A percentile compares a stretch with the other conserved stretches of the same genome.
Evolutionary conservation across 768 basidiomycete genomes (phyloP).

Genomic region (Boletus tylopilopsis): DNA sequence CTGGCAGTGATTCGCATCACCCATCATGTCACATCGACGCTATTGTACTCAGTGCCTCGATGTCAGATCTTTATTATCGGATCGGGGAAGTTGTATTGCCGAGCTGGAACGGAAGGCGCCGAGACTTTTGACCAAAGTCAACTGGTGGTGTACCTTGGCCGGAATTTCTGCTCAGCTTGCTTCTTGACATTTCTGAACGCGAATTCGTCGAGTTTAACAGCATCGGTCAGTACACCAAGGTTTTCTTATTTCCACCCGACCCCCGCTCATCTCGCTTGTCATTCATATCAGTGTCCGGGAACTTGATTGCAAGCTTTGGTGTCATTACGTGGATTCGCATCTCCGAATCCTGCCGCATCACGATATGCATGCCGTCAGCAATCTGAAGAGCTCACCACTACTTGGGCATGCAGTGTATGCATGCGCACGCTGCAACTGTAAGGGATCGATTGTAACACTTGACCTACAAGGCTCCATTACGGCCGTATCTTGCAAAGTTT

Average conservation of each 20-base stretch:
- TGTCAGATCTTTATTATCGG: slow-evolving; percentile 59
- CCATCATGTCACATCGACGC: slow-evolving; percentile 36
- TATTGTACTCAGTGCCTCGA: slow-evolving; percentile 41
- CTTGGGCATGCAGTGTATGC: slow-evolving; percentile 13
- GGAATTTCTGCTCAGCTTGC: slow-evolving; percentile 56
- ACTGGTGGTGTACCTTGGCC: slow-evolving; percentile 29
- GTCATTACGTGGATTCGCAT: slow-evolving; percentile 36
- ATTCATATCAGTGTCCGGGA: slow-evolving; percentile 17
- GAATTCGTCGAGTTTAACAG: slow-evolving; percentile 44
- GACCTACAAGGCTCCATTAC: slow-evolving; percentile 57
- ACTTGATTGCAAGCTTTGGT: slow-evolving; percentile 30
- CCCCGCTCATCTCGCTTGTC: slow-evolving; percentile 13
- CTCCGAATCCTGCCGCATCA: slow-evolving; percentile 23
- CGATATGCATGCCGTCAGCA: slow-evolving; percentile 5
- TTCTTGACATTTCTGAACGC: slow-evolving; percentile 58
- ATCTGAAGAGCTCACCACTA: slow-evolving; percentile 5
- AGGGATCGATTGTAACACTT: slow-evolving; percentile 40
- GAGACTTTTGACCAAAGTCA: slow-evolving; percentile 35
- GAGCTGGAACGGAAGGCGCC: slow-evolving; percentile 48
- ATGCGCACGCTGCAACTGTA: slow-evolving; percentile 31
- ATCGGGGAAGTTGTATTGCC: slow-evolving; percentile 45
- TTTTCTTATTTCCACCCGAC: slow-evolving; percentile 22
- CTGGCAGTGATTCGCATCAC: slow-evolving; percentile 46
- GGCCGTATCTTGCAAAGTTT: slow-evolving; percentile 57
- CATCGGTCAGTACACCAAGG: slow-evolving; percentile 37